Evolutionary conservation across 305 asterid species (phyloP), one percentile per base, ranked within the genome.

Genomic region (Plantago lanceolata): DNA sequence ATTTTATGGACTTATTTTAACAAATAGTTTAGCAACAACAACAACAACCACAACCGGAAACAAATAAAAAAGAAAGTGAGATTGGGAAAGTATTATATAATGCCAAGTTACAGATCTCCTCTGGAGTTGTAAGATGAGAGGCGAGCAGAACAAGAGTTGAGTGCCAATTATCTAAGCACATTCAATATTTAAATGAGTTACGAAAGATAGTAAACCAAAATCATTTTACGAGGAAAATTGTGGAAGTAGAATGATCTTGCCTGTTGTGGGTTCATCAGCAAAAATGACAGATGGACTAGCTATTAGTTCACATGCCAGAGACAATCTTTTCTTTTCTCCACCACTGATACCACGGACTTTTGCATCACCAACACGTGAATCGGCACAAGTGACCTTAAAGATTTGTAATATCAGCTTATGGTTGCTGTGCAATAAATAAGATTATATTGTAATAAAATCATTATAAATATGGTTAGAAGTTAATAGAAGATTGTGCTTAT

Each of bases 211-310:
- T 33, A 33, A 3, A 33, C 28, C 28, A 24, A 24, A 24, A 24
- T 24, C 28, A 33, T 7, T 33, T 5, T 33, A 33, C 6, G 9
- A 33, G 8, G 40, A 33, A 33, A 33, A 7, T 33, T 55, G 31
- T 54, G 44, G 53, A 61, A 71, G 66, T 50, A 64, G 68, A 43
- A 73, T 47, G 48, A 63, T 6, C 82, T 63, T 84, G 82, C 99
- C 97, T 76, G 99, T 87, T 13, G 99, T 93, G 61, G 99, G 99
- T 73, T 93, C 99, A 79, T 93, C 99, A 68, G 99, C 96, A 78
- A 93, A 93, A 68, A 93, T 81, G 75, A 90, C 89, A 35, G 99
- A 90, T 64, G 99, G 99, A 72, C 99, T 93, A 67, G 99, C 97
- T 68, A 93, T 93, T 17, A 93, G 94, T 68, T 93, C 97, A 70